These are phyloP conservation scores for Dipteronia dyeriana DNA, from an alignment of 345 rosid species.

Conservation along the genomic window DNA sequence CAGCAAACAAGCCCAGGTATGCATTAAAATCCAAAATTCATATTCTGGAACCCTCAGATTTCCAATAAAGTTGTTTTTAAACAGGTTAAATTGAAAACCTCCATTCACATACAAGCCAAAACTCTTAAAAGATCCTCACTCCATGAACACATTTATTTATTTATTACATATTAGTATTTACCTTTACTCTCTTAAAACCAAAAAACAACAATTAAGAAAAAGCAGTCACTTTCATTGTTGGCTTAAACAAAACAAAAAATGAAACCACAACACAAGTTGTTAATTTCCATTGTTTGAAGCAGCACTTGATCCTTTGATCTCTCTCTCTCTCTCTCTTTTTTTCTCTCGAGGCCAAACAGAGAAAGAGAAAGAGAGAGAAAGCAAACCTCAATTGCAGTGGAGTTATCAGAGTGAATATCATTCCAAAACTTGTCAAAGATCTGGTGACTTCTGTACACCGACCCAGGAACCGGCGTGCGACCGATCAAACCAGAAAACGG, in stretches of 20 bases:
- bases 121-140: neutral
- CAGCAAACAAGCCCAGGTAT: neutral
- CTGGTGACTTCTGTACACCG: slow-evolving; percentile 79
- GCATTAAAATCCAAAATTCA: neutral
- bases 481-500: slow-evolving; percentile 68
- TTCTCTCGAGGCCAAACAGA: slow-evolving; percentile 19
- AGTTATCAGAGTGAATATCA: slow-evolving; percentile 69
- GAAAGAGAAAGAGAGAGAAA: neutral
- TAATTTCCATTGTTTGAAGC: neutral
- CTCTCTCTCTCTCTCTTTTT: neutral
- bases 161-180: neutral
- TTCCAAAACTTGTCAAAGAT: slow-evolving; percentile 68
- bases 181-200: neutral
- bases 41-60: neutral
- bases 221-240: neutral
- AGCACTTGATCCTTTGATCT: too few relatives aligned
- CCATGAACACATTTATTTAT: neutral
- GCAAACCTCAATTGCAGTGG: slow-evolving; percentile 60
- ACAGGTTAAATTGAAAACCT: neutral
- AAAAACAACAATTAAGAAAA: neutral
- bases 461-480: slow-evolving; percentile 55
- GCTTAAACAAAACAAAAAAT: neutral
- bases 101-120: neutral
- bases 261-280: neutral
- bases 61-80: too few relatives aligned